Percentiles rank a stretch among this genome's conserved stretches.
Conservation (phyloP, 2,329 filamentous ascomycete species). For the Byssoonygena ceratinophila region DNA sequence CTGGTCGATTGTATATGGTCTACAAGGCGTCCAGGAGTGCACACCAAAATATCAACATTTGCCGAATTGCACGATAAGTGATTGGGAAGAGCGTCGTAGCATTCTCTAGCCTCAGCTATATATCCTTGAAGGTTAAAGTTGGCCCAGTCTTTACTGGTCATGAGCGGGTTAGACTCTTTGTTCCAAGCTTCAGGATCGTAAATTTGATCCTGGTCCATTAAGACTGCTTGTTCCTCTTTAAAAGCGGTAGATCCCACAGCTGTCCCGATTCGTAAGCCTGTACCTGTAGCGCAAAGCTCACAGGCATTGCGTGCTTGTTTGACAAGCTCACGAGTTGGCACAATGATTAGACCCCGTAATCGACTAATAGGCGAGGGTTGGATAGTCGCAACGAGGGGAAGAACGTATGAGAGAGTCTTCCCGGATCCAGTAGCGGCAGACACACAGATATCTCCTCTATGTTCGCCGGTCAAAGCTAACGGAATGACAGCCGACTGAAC, state of each 20-base stretch:
- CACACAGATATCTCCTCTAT: slow-evolving; percentile 70
- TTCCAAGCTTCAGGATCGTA: slow-evolving; percentile 50
- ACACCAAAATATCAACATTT: slow-evolving; percentile 77
- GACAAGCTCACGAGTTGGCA: slow-evolving; percentile 85
- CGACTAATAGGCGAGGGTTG: slow-evolving; percentile 53
- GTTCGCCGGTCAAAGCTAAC: slow-evolving; percentile 57
- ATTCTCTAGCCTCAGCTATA: slow-evolving; percentile 33
- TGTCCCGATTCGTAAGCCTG: slow-evolving; percentile 65
- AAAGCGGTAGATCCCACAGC: slow-evolving; percentile 73
- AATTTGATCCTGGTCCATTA: slow-evolving; percentile 54
- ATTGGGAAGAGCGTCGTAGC: slow-evolving; percentile 41
- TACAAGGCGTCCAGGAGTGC: slow-evolving; percentile 81
- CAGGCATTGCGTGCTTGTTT: slow-evolving; percentile 71
- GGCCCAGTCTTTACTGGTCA: slow-evolving; percentile 39
- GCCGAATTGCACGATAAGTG: slow-evolving; percentile 58
- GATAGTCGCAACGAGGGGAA: slow-evolving; percentile 73
- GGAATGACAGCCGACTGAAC: slow-evolving; percentile 74
- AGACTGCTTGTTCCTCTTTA: slow-evolving; percentile 49
- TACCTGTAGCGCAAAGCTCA: slow-evolving; percentile 61
- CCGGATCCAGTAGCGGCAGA: slow-evolving; percentile 91
- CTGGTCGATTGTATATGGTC: slow-evolving; percentile 78
- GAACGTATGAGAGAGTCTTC: slow-evolving; percentile 82
- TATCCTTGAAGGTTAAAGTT: slow-evolving; percentile 39
- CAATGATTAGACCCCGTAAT: slow-evolving; percentile 69
- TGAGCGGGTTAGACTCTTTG: slow-evolving; percentile 34